Evolutionary conservation across 257 asterid species (phyloP), one percentile per base, ranked within the genome.

Genomic region (Solanum clarkiae): DNA sequence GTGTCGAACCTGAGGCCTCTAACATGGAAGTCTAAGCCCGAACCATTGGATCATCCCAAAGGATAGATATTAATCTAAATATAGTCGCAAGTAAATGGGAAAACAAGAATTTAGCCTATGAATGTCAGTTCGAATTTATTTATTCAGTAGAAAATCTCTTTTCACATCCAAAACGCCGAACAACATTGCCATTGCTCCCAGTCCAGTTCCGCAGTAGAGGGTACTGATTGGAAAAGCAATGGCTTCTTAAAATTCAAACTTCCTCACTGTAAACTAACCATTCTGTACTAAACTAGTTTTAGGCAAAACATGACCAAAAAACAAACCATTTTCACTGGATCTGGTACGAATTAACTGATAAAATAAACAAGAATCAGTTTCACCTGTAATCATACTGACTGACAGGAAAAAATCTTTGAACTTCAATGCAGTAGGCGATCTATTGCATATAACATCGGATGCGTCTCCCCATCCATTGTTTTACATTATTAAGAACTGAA

Each of bases 401-500:
- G 80, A 36, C 53, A 11, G 57, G 53, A 85, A 63, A 65, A 51
- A 68, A 80, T 79, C 60, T 83, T 80, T 86, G 8, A 80, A 86
- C 80, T 16, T 53, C 49, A 29, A 55, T 79, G 66, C 83, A 79
- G 83, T 53, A 9, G 5, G 82, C 49, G 49, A 74, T 51, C 84
- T 75, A 75, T 86, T 81, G 88, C 91, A 88, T 84, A 86, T 89
- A 86, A 68, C 65, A 85, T 79, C 77, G 82, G 91, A 91, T 87
- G 95, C 22, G n/a, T 60, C 72, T 88, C 82, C 90, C 56, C 81
- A 86, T 87, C 89, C 84, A 86, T 83, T 84, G 86, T 85, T 87
- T 89, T 87, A 60, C 87, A 88, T 90, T 92, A 94, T 93, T 92
- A 88, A 47, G 84, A 83, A 68, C 74, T 71, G 80, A 71, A 87